Conservation (phyloP, 2,329 filamentous ascomycete genomes). For the Venturia pyrina region DNA sequence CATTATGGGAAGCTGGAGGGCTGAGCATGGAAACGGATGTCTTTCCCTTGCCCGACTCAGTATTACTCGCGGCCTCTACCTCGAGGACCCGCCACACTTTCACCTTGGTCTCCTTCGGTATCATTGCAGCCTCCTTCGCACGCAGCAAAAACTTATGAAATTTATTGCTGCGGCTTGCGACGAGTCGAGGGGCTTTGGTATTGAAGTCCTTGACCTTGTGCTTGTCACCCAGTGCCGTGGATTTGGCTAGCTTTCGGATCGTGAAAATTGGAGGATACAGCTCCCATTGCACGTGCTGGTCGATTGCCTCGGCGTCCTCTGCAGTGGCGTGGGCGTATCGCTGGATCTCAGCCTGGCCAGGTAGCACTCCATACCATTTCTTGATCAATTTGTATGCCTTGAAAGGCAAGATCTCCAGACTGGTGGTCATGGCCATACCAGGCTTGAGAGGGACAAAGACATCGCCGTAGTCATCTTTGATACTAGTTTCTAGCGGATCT, state of each 20-base stretch:
- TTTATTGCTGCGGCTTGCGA: constrained; percentile 59
- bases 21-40: constrained; percentile 26
- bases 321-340: constrained; percentile 71
- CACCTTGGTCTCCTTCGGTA: constrained; percentile 63
- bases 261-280: constrained; percentile 76
- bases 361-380: constrained; percentile 69
- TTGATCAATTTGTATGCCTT: constrained; percentile 74
- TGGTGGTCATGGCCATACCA: constrained; percentile 52
- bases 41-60: constrained; percentile 20
- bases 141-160: constrained; percentile 68
- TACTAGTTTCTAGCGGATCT: constrained; percentile 6
- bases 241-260: constrained; percentile 59
- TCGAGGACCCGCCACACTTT: constrained; percentile 61
- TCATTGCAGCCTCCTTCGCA: constrained; percentile 57
- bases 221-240: background rate
- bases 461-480: constrained; percentile 30
- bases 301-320: constrained; percentile 33
- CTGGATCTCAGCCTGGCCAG: constrained; percentile 60
- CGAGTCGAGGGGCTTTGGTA: constrained; percentile 50
- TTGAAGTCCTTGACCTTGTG: constrained; percentile 20
- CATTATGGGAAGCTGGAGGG: constrained; percentile 27
- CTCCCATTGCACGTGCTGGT: constrained; percentile 68
- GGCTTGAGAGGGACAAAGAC: constrained; percentile 64
- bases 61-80: constrained; percentile 26
- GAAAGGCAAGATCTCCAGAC: constrained; percentile 67